phyloP scores from a whole-genome alignment of 2,329 filamentous ascomycete genomes.

The Cryphonectria radicalis region DNA sequence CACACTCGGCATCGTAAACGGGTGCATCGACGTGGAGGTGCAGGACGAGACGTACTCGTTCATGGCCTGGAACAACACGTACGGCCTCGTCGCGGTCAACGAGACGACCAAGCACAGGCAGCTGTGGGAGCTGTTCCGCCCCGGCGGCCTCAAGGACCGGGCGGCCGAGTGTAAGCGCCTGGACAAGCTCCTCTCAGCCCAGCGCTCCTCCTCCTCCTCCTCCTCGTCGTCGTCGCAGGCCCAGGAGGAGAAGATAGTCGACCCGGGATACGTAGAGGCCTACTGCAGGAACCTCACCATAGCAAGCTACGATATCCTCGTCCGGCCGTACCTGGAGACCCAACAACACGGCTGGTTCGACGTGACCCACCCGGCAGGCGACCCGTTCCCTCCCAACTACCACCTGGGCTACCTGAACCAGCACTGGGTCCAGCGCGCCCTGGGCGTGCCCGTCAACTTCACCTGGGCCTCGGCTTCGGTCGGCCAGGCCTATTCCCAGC shows the following conservation, averaged over 20 bases:
- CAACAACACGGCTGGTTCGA: slow-evolving; percentile 57
- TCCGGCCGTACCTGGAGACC: slow-evolving; percentile 12
- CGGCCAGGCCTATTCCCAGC: slow-evolving; percentile 44
- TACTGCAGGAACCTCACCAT: slow-evolving; percentile 20
- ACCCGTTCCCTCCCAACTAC: slow-evolving; percentile 58
- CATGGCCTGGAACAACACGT: slow-evolving; percentile 44
- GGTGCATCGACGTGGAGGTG: slow-evolving; percentile 20
- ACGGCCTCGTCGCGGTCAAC: slow-evolving; percentile 57
- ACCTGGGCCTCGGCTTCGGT: slow-evolving; percentile 48
- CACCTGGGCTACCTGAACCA: slow-evolving; percentile 61
- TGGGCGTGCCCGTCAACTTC: slow-evolving; percentile 65
- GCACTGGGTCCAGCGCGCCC: slow-evolving; percentile 55
- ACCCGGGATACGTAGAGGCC: slow-evolving; percentile 22
- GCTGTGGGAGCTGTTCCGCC: slow-evolving; percentile 47
- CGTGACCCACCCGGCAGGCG: slow-evolving; percentile 53
- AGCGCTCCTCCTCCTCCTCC: not conserved
- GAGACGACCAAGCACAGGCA: slow-evolving; percentile 50
- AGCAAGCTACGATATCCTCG: not conserved
- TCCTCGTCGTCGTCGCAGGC: slow-evolving; percentile 20
- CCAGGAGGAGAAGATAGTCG: not conserved
- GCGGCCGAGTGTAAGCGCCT: slow-evolving; percentile 53
- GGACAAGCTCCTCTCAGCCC: slow-evolving; percentile 45
- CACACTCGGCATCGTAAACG: slow-evolving; percentile 29
- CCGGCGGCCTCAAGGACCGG: slow-evolving; percentile 54
- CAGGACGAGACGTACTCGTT: slow-evolving; percentile 20